Percentiles rank a stretch among this genome's conserved stretches.
Evolutionary conservation across 441 rosid species (phyloP).

Genomic region (Capsella rubella): DNA sequence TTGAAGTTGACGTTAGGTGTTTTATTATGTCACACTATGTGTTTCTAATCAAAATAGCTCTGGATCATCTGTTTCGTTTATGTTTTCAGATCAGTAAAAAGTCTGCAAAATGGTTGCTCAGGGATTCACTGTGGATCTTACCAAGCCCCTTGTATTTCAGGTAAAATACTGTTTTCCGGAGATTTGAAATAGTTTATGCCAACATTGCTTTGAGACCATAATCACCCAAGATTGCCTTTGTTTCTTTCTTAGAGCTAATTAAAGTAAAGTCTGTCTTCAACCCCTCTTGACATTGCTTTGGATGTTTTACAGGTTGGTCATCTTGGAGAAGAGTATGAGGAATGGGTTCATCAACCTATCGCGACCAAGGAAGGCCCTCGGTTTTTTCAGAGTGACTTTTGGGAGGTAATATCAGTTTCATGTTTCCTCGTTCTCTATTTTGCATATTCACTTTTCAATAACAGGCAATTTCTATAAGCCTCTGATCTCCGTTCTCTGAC

Average conservation of each 20-base stretch:
- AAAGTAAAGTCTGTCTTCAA: neutral
- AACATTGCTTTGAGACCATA: slow-evolving; percentile 1
- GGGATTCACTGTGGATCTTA: slow-evolving; percentile 82
- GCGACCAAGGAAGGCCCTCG: slow-evolving; percentile 92
- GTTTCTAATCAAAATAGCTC: neutral
- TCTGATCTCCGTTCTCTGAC: slow-evolving; percentile 24
- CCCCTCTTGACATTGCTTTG: slow-evolving; percentile 28
- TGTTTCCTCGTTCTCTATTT: neutral
- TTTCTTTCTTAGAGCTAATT: slow-evolving; percentile 10
- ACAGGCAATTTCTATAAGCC: neutral
- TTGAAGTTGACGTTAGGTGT: slow-evolving; percentile 19
- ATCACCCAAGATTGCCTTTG: slow-evolving; percentile 7
- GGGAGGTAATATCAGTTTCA: slow-evolving; percentile 67
- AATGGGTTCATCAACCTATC: slow-evolving; percentile 99
- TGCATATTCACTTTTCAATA: neutral
- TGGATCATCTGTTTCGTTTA: neutral
- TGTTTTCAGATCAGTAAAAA: slow-evolving; percentile 24
- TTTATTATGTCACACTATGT: slow-evolving; percentile 26
- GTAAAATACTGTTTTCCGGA: slow-evolving; percentile 45
- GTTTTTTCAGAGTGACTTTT: slow-evolving; percentile 78
- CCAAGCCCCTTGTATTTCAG: slow-evolving; percentile 94
- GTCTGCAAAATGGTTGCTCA: slow-evolving; percentile 76
- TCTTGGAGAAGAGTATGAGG: slow-evolving; percentile 90
- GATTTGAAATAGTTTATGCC: slow-evolving; percentile 9
- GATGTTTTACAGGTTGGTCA: slow-evolving; percentile 77